phyloP scores from a whole-genome alignment of 1,284 basidiomycete species.

The Phaffia rhodozyma region DNA sequence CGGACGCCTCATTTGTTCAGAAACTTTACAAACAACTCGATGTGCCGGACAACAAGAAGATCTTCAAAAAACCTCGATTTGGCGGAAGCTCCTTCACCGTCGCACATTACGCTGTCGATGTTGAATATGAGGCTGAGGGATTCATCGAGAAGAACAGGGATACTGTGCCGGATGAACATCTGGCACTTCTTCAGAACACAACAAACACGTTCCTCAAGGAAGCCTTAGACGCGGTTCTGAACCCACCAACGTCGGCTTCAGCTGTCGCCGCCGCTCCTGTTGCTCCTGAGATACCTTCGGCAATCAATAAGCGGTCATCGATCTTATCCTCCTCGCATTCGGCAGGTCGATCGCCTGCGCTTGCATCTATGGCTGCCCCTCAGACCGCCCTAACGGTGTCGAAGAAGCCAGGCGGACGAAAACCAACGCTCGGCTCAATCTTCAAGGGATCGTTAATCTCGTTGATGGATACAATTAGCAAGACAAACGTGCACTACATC shows the following conservation, averaged over 20 bases:
- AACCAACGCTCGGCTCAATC: conserved; percentile 95
- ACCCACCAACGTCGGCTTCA: conserved; percentile 40
- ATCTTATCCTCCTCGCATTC: not conserved
- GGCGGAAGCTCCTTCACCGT: conserved; percentile 96
- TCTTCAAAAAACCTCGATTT: conserved; percentile 97
- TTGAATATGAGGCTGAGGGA: conserved; percentile 95
- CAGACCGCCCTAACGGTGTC: conserved; percentile 20
- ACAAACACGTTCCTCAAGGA: conserved; percentile 90
- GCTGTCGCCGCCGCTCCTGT: conserved; percentile 21
- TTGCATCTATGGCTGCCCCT: not conserved
- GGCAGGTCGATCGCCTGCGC: not conserved
- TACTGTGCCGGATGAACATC: conserved; percentile 96
- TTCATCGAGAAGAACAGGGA: conserved; percentile 99
- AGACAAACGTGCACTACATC: conserved; percentile 98
- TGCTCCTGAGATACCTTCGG: conserved; percentile 16
- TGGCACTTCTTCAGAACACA: conserved; percentile 69
- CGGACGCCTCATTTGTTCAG: conserved; percentile 83
- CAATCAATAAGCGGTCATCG: conserved; percentile 25
- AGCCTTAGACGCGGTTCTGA: conserved; percentile 78
- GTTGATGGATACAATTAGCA: conserved; percentile 93
- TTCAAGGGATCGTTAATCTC: conserved; percentile 92
- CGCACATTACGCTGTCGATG: conserved; percentile 94
- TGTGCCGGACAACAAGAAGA: conserved; percentile 72
- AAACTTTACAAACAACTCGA: conserved; percentile 81
- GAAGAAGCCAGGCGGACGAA: conserved; percentile 61